These are phyloP conservation scores for Penicillium herquei DNA, from an alignment of 495 filamentous ascomycete species.

Conservation along the genomic window DNA sequence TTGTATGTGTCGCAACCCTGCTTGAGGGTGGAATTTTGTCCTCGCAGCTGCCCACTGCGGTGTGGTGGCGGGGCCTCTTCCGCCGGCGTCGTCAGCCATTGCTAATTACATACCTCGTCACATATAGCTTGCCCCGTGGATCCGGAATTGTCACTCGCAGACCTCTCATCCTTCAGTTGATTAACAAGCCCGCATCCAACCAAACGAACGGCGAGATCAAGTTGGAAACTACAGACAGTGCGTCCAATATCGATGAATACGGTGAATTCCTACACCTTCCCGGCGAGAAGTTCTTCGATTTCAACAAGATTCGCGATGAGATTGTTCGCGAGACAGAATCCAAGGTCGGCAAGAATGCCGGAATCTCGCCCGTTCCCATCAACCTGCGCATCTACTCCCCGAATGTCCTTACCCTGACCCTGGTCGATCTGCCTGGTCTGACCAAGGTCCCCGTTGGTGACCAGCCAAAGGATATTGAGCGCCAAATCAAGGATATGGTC, in stretches of 20 bases:
- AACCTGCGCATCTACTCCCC: conserved; percentile 97
- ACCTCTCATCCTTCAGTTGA: conserved; percentile 95
- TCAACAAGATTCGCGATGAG: conserved; percentile 99
- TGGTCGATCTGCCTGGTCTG: conserved; percentile 95
- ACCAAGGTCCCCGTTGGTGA: conserved; percentile 98
- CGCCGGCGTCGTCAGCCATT: conserved; percentile 17
- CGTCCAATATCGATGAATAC: conserved; percentile 92
- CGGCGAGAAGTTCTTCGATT: conserved; percentile 97
- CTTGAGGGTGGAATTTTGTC: neutral
- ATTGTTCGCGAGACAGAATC: conserved; percentile 95
- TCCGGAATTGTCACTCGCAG: conserved; percentile 96
- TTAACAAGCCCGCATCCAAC: conserved; percentile 70
- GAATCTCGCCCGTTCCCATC: conserved; percentile 94
- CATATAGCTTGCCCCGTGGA: conserved; percentile 83
- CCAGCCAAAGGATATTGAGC: conserved; percentile 97
- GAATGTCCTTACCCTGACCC: conserved; percentile 94
- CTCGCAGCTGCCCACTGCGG: too few relatives aligned
- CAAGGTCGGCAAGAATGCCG: conserved; percentile 94
- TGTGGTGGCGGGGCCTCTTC: conserved; percentile 15
- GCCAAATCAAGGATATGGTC: conserved; percentile 97
- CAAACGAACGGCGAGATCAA: conserved; percentile 76
- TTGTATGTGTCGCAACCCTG: conserved; percentile 63
- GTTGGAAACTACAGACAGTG: conserved; percentile 69
- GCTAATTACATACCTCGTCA: conserved; percentile 22
- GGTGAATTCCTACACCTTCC: conserved; percentile 99